Percentiles rank a stretch among this genome's conserved stretches.
Conservation (phyloP, 306 rosid species). For the Glycine latifolia region DNA sequence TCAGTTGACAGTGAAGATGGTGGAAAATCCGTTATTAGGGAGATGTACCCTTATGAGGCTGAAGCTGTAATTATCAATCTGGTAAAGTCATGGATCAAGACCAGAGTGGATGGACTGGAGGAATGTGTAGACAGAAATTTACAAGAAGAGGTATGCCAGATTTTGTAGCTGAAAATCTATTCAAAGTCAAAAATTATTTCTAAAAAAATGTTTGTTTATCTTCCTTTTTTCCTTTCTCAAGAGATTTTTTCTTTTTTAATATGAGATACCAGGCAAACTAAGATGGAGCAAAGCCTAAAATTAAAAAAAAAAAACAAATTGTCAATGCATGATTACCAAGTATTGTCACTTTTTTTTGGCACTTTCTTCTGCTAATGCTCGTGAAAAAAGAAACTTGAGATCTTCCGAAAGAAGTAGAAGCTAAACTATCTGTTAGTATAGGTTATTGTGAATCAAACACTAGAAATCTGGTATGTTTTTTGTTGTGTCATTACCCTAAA, state of each 20-base stretch:
- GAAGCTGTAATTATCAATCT: slow-evolving; percentile 67
- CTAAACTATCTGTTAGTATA: background rate
- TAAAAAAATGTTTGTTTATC: background rate
- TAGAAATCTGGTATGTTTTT: background rate
- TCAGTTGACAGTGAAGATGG: slow-evolving; percentile 89
- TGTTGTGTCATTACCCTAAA: background rate
- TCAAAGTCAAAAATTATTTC: background rate
- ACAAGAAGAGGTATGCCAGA: slow-evolving; percentile 72
- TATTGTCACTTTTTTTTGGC: background rate
- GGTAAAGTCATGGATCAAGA: slow-evolving; percentile 75
- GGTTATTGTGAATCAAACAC: background rate
- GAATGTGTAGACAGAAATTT: slow-evolving; percentile 81
- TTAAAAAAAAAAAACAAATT: background rate
- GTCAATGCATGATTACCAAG: background rate
- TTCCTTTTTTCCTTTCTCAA: background rate
- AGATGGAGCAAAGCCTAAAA: background rate
- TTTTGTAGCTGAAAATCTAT: slow-evolving; percentile 32
- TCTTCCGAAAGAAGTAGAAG: background rate
- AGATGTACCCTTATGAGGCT: slow-evolving; percentile 91
- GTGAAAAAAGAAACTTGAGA: background rate
- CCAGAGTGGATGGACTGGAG: slow-evolving; percentile 69
- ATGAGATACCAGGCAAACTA: background rate
- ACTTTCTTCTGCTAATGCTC: background rate
- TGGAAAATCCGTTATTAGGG: slow-evolving; percentile 79
- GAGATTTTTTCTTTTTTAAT: background rate